These are phyloP conservation scores for Setaria italica DNA, from an alignment of 202 grass and related monocot species.

Conservation along the genomic window DNA sequence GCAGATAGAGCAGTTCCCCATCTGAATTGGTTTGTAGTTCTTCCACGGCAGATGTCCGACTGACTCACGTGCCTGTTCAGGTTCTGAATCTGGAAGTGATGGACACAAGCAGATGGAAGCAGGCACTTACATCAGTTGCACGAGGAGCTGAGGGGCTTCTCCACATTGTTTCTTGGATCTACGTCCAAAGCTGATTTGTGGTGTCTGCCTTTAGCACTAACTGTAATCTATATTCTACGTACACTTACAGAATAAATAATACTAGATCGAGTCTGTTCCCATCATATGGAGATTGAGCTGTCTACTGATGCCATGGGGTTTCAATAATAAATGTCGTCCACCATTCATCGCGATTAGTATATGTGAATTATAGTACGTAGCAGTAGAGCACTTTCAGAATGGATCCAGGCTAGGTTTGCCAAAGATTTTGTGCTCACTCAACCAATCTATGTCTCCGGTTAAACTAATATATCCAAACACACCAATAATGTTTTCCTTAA, in stretches of 20 bases:
- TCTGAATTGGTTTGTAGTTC: not conserved
- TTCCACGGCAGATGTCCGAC: not conserved
- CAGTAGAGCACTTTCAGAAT: not conserved
- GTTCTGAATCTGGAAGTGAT: constrained; percentile 78
- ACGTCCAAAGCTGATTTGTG: no score
- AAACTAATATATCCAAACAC: not conserved
- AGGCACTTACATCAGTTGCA: constrained; percentile 53
- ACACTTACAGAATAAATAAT: not conserved
- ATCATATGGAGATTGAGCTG: not conserved
- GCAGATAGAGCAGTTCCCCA: not conserved
- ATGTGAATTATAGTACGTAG: not conserved
- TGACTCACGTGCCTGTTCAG: constrained; percentile 19
- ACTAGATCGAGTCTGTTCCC: not conserved
- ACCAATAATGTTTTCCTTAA: not conserved
- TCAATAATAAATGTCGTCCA: not conserved
- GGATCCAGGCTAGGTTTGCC: not conserved
- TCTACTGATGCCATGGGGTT: not conserved
- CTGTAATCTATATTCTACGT: not conserved
- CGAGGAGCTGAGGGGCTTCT: no score
- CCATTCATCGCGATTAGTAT: not conserved
- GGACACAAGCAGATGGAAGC: constrained; percentile 49
- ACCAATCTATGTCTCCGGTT: not conserved
- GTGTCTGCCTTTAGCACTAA: not conserved
- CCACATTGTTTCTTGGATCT: no score
- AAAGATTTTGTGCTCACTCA: not conserved